Evolutionary conservation across 441 rosid genomes (phyloP).

Genomic region (Populus hybrid): DNA sequence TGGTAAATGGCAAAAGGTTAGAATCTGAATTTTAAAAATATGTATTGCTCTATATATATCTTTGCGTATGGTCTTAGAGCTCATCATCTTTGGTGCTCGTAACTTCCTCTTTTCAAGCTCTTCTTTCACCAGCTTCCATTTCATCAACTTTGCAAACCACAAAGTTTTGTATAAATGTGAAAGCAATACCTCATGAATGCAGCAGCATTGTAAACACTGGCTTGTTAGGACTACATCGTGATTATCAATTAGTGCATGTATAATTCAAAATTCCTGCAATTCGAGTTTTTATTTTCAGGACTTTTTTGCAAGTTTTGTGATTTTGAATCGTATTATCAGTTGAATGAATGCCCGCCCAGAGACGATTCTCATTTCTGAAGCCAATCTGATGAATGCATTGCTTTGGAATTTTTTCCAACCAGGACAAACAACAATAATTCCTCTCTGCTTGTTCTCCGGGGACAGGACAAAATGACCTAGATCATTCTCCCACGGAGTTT

Average conservation of each 20-base stretch:
- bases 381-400: not conserved
- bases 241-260: not conserved
- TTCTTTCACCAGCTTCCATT: constrained; percentile 10
- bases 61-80: constrained; percentile 3
- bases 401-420: not conserved
- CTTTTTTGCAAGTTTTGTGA: not conserved
- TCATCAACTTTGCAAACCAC: constrained; percentile 15
- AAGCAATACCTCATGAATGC: constrained; percentile 22
- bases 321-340: not conserved
- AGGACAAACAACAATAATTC: not conserved
- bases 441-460: not conserved
- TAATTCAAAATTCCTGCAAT: too few species aligned
- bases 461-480: not conserved
- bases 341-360: too few species aligned
- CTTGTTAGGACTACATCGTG: constrained; percentile 30
- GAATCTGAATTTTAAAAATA: constrained; percentile 19
- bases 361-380: too few species aligned
- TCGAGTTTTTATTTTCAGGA: too few species aligned
- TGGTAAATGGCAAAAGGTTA: constrained; percentile 15
- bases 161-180: constrained; percentile 37
- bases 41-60: constrained; percentile 19
- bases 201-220: constrained; percentile 33
- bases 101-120: not conserved
- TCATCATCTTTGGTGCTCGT: constrained; percentile 12
- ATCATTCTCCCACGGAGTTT: not conserved